phyloP scores from a whole-genome alignment of 495 filamentous ascomycete species.

The Aspergillus leporis region DNA sequence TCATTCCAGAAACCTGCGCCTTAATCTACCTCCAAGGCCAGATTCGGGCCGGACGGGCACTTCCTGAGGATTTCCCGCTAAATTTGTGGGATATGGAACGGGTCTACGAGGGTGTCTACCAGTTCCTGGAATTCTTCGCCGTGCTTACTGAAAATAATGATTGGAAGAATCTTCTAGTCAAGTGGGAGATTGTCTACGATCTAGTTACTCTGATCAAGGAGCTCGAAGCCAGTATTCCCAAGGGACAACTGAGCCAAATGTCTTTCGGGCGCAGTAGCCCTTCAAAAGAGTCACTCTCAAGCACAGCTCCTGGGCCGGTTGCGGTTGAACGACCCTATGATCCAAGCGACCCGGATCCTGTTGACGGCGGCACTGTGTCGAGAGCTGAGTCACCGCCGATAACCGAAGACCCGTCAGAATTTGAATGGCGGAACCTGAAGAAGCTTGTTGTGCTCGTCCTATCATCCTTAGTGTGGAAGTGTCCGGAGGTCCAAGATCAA shows the following conservation, averaged over 20 bases:
- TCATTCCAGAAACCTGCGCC: conserved; percentile 90
- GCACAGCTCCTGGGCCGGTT: conserved; percentile 41
- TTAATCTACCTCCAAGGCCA: conserved; percentile 91
- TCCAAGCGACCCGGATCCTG: conserved; percentile 48
- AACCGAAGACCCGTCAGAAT: conserved; percentile 79
- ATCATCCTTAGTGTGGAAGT: conserved; percentile 80
- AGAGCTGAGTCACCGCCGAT: conserved; percentile 61
- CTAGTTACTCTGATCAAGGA: conserved; percentile 82
- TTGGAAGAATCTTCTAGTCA: conserved; percentile 70
- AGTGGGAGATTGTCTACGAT: conserved; percentile 86
- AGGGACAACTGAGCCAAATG: conserved; percentile 58
- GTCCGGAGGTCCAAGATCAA: conserved; percentile 77
- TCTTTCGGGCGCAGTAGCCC: conserved; percentile 36
- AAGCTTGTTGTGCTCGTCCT: conserved; percentile 87
- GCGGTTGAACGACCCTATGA: conserved; percentile 59
- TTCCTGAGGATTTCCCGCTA: conserved; percentile 82
- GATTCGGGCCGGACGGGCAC: conserved; percentile 65
- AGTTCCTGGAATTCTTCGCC: conserved; percentile 92
- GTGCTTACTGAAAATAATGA: conserved; percentile 78
- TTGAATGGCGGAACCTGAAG: conserved; percentile 92
- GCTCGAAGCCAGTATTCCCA: conserved; percentile 80
- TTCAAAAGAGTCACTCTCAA: conserved; percentile 30
- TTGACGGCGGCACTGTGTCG: conserved; percentile 42
- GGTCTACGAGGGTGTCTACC: conserved; percentile 83
- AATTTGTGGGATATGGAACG: conserved; percentile 97